These are phyloP conservation scores for Leptosphaerulina australis DNA, from an alignment of 2,329 filamentous ascomycete species.

Conservation along the genomic window DNA sequence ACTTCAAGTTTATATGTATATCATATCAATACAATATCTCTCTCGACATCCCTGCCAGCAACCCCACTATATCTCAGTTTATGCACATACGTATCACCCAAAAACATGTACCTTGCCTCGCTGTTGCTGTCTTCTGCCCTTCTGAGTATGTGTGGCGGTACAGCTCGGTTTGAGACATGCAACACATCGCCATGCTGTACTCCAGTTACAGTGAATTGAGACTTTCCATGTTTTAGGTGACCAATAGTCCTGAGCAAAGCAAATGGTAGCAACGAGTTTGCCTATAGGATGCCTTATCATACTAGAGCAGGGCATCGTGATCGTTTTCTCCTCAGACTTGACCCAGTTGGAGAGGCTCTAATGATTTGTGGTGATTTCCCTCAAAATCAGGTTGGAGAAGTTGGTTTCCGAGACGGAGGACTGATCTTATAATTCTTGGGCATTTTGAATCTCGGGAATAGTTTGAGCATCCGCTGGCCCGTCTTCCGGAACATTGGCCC, in stretches of 20 bases:
- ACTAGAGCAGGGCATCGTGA: background rate
- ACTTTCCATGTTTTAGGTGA: background rate
- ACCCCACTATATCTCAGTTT: slow-evolving; percentile 13
- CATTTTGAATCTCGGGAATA: background rate
- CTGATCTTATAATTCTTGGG: background rate
- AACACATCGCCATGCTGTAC: slow-evolving; percentile 3
- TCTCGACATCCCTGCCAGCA: slow-evolving; percentile 10
- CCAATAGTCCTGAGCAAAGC: slow-evolving; percentile 2
- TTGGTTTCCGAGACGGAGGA: no score
- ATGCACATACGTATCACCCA: slow-evolving; percentile 16
- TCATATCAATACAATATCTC: slow-evolving; percentile 11
- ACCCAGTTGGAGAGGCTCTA: slow-evolving; percentile 3
- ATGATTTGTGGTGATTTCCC: background rate
- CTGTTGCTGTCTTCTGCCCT: background rate
- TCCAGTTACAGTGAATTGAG: background rate
- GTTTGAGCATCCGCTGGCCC: background rate
- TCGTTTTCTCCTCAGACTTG: background rate
- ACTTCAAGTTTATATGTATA: background rate
- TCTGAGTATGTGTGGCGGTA: slow-evolving; percentile 1
- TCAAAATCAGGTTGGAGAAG: background rate
- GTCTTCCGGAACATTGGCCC: background rate
- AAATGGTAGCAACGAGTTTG: background rate
- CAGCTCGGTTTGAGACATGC: slow-evolving; percentile 9
- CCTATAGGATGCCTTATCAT: background rate
- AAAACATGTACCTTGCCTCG: slow-evolving; percentile 1